Base-by-base conservation (phyloP, 768 basidiomycete genomes). In the Suillus subluteus region DNA sequence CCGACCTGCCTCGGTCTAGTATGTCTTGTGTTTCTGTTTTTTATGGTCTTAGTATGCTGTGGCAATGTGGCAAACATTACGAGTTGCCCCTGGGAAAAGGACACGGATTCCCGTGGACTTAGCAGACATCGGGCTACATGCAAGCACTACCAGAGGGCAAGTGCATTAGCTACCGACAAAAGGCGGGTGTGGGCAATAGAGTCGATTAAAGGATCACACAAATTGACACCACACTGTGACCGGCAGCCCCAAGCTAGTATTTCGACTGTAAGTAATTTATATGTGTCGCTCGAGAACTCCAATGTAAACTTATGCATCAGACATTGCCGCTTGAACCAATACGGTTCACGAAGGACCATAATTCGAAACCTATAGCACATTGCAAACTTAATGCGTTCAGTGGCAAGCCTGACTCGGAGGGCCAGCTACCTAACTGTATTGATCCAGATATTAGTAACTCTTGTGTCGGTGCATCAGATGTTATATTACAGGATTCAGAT, bases 131-230 rank as follows among this genome's bases (percentile, higher is more conserved):
- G 13, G 3, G 21, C 40, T 26, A 5, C 5, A 0, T 63, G 62
- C 43, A 35, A 63, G 32, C 41, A 40, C 62, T 63, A 63, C 13
- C 62, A 48, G 13, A 41, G 18, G 32, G 32, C 62, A 43, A 35
- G 21, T 13, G 16, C 32, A 13, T 26, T 46, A 63, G 62, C 62
- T n/a, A 12, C 9, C 18, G 6, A 16, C 13, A 63, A 63, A 44
- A 44, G 46, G 32, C 15, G 11, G 26, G 62, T 32, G 12, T 4
- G 23, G 32, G 62, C 62, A 35, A 50, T 1, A 6, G 41, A 41
- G 4, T 41, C 16, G 15, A 16, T 41, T 1, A 41, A 15, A 40
- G 40, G 2, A 13, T 40, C 9, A 40, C 3, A 4, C 40, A 40
- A 62, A 62, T 44, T 44, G 21, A n/a, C 9, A 0, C 44, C 21